Evolutionary conservation across 257 asterid genomes (phyloP), one percentile per base, ranked within the genome.

Genomic region (Nicotiana tomentosiformis): DNA sequence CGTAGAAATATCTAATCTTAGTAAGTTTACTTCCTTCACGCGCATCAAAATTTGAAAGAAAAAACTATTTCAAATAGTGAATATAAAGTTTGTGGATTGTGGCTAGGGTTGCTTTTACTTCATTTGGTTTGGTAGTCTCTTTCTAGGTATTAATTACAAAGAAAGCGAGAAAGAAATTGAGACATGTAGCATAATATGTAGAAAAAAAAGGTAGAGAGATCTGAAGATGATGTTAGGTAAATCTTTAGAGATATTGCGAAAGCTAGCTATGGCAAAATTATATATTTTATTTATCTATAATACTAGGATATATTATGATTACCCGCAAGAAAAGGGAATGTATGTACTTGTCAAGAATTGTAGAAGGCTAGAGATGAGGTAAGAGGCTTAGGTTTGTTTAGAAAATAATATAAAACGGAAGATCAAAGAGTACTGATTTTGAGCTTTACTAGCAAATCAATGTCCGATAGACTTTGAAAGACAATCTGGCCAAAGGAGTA

Each of bases 231-330:
- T 84, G 86, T 61, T 55, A 83, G 83, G 53, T 87, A 74, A 87
- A 91, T 93, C 97, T 91, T 83, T 35, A 37, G 86, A 89, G 96
- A 91, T 93, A 90, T 46, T 88, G 92, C 86, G 80, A 91, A 77
- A 82, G 85, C 61, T 72, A 46, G 79, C 43, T 74, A 74, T 49
- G 79, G 79, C 7, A 74, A 74, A 74, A 74, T 26, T 23, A 74
- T 74, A 23, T 23, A 46, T 49, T 49, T 23, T 74, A 49, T 74
- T 74, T 74, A 49, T 74, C 80, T 49, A 23, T 49, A 74, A 74
- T 74, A 14, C 78, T 88, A 85, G 85, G 81, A 58, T 78, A 82
- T 66, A 81, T 66, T 88, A 90, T 86, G 86, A 91, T 90, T 90
- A 89, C 92, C 78, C 89, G 58, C 82, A 85, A 90, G 91, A 89